Conservation (phyloP, 2,329 filamentous ascomycete species). For the Xylaria sp. region DNA sequence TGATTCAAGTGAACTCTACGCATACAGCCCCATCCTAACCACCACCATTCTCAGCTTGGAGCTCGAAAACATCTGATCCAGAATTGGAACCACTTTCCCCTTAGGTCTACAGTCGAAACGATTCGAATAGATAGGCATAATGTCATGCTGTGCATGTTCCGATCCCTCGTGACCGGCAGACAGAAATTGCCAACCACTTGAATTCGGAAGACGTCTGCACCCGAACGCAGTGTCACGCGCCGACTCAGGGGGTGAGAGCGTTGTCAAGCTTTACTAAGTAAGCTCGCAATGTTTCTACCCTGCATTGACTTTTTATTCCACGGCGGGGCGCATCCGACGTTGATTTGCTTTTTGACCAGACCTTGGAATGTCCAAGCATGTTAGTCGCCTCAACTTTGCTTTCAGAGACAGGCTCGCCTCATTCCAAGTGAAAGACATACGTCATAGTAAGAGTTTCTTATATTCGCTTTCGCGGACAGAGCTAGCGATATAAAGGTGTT, state of each 20-base stretch:
- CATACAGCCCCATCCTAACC: slow-evolving; percentile 18
- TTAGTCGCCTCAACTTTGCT: not conserved
- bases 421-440: not conserved
- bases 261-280: slow-evolving; percentile 6
- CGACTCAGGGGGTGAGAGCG: slow-evolving; percentile 21
- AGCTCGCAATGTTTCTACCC: slow-evolving; percentile 8
- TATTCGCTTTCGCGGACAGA: not conserved
- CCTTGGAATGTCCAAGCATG: not conserved
- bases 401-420: not conserved
- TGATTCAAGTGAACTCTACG: slow-evolving; percentile 8
- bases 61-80: slow-evolving; percentile 23
- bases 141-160: slow-evolving; percentile 23
- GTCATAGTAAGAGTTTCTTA: slow-evolving; percentile 2
- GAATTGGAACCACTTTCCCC: not conserved
- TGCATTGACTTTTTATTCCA: slow-evolving; percentile 19
- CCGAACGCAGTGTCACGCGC: slow-evolving; percentile 33
- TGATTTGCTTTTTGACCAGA: slow-evolving; percentile 9
- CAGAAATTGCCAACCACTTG: slow-evolving; percentile 31
- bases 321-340: slow-evolving; percentile 21
- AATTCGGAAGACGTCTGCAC: slow-evolving; percentile 24
- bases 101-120: slow-evolving; percentile 1
- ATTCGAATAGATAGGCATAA: slow-evolving; percentile 16
- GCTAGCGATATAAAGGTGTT: not conserved
- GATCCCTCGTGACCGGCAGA: slow-evolving; percentile 27
- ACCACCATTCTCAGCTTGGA: not conserved